Percentiles rank a stretch among this genome's conserved stretches.
These are phyloP conservation scores for Leishmania tarentolae DNA, from an alignment of 208 protist species.

Conservation along the genomic window DNA sequence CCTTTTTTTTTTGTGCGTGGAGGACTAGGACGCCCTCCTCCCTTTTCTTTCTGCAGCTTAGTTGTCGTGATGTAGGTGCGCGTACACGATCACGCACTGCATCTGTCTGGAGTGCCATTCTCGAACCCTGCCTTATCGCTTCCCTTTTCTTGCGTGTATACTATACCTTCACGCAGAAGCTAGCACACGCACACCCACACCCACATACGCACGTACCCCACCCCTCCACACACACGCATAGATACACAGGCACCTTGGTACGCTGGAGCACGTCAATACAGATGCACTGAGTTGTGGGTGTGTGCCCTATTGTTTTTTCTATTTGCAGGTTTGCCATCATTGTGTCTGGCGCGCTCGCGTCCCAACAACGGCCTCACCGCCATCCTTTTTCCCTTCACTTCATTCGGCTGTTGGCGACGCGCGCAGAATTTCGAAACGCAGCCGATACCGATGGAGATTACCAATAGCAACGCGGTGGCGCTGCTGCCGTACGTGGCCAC, in stretches of 20 bases:
- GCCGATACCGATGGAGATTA: conserved; percentile 36
- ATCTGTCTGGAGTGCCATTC: background rate
- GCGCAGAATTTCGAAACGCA: background rate
- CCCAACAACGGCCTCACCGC: background rate
- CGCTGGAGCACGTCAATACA: too few species aligned
- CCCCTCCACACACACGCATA: background rate
- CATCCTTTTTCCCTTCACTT: background rate
- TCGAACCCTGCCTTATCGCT: background rate
- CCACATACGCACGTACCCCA: background rate
- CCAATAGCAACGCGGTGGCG: conserved; percentile 33
- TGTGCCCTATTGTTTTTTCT: background rate
- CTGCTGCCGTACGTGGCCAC: conserved; percentile 28
- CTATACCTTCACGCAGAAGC: background rate
- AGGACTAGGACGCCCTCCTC: background rate
- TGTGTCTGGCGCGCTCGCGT: background rate
- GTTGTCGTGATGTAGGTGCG: background rate
- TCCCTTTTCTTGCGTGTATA: background rate
- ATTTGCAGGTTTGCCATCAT: background rate
- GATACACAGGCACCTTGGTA: background rate
- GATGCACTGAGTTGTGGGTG: background rate
- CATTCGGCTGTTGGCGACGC: background rate
- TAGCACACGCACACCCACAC: too few species aligned
- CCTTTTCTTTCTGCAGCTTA: background rate
- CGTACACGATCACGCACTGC: background rate
- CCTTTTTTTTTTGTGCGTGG: background rate